phyloP scores from a whole-genome alignment of 495 filamentous ascomycete genomes.

The Lophiotrema nucula region DNA sequence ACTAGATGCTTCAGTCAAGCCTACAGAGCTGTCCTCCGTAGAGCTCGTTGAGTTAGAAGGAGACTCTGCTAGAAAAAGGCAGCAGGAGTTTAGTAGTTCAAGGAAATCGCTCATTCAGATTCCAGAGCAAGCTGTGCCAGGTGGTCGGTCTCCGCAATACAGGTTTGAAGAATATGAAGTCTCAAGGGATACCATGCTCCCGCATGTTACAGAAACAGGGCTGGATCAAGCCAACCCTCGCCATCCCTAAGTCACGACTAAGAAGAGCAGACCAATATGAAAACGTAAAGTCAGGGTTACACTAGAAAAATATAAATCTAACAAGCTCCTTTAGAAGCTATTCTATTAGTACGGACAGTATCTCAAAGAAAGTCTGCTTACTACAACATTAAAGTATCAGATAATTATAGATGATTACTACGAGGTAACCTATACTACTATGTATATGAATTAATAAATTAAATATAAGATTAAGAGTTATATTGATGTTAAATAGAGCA shows the following conservation, averaged over 20 bases:
- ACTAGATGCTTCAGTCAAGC: background rate
- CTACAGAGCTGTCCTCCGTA: slow-evolving; percentile 9
- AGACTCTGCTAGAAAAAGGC: background rate
- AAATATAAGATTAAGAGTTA: no score
- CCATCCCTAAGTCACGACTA: background rate
- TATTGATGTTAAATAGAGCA: no score
- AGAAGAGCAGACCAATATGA: background rate
- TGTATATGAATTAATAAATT: no score
- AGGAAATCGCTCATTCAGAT: background rate
- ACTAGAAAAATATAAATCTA: background rate
- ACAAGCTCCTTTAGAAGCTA: no score
- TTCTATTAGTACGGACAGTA: no score
- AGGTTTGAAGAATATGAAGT: slow-evolving; percentile 10
- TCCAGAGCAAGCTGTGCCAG: background rate
- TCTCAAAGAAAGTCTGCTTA: no score
- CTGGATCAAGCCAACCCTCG: background rate
- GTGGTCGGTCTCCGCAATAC: background rate
- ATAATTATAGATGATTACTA: no score
- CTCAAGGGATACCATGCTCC: background rate
- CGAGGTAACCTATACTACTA: no score
- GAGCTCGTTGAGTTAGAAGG: slow-evolving; percentile 25
- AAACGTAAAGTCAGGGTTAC: background rate
- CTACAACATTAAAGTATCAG: no score
- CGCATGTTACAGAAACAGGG: background rate
- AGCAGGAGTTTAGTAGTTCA: background rate